A percentile compares a stretch with the other conserved stretches of the same genome.
phyloP scores from a whole-genome alignment of 495 filamentous ascomycete genomes.

The Xylaria scruposa region DNA sequence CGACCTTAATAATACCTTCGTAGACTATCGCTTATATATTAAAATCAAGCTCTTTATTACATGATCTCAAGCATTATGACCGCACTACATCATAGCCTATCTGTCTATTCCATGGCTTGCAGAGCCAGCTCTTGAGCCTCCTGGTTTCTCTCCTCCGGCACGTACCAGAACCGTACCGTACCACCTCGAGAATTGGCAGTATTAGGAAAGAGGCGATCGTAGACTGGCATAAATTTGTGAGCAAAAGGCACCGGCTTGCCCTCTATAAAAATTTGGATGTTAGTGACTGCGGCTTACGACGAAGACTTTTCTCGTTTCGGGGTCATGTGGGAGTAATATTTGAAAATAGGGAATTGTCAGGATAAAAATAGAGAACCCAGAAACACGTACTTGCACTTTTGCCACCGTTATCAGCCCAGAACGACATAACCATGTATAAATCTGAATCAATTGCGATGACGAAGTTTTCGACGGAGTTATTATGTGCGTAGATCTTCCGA shows the following conservation, averaged over 20 bases:
- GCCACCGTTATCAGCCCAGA: not conserved
- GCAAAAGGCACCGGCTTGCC: too few relatives aligned
- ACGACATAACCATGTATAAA: not conserved
- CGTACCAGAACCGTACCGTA: not conserved
- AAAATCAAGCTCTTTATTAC: not conserved
- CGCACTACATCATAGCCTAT: not conserved
- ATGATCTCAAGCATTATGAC: not conserved
- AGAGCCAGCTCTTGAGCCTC: not conserved
- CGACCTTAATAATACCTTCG: not conserved
- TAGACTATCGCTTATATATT: not conserved
- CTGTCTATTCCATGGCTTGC: not conserved
- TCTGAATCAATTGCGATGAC: not conserved
- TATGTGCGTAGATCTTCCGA: not conserved
- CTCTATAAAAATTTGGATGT: too few relatives aligned
- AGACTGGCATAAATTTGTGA: too few relatives aligned
- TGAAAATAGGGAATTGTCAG: not conserved
- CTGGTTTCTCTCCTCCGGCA: not conserved
- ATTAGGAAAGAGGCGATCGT: not conserved
- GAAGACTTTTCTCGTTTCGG: too few relatives aligned
- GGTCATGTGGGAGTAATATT: too few relatives aligned
- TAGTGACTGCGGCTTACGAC: too few relatives aligned
- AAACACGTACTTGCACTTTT: not conserved
- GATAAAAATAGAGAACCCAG: not conserved
- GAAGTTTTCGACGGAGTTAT: not conserved
- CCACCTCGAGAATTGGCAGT: not conserved